Conservation (phyloP, 148 eudicot species). For the Camellia lanceoleosa region DNA sequence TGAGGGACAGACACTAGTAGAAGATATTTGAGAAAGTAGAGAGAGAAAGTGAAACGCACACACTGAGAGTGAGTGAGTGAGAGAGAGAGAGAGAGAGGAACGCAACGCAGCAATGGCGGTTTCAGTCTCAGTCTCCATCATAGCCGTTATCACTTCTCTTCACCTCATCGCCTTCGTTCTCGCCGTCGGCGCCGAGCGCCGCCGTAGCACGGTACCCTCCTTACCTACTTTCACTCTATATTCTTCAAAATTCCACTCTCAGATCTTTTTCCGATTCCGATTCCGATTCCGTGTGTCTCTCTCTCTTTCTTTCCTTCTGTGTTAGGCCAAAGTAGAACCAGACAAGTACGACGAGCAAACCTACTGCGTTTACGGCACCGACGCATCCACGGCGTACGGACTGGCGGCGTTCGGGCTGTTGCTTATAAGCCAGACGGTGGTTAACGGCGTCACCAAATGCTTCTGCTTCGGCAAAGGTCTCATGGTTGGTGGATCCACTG, state of each 20-base stretch:
- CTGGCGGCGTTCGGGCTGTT: slow-evolving; percentile 76
- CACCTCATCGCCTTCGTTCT: slow-evolving; percentile 88
- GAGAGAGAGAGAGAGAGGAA: slow-evolving; percentile 12
- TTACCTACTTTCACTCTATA: background rate
- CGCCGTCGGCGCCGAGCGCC: slow-evolving; percentile 91
- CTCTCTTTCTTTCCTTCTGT: background rate
- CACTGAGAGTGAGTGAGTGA: background rate
- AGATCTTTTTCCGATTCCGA: background rate
- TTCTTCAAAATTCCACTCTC: background rate
- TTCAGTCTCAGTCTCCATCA: slow-evolving; percentile 39
- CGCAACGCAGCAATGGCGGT: slow-evolving; percentile 46
- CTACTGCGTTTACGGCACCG: slow-evolving; percentile 71
- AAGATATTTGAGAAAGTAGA: background rate
- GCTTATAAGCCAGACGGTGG: slow-evolving; percentile 62
- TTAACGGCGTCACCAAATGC: slow-evolving; percentile 85
- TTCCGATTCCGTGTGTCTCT: background rate
- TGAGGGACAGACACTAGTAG: background rate
- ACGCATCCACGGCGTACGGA: slow-evolving; percentile 89
- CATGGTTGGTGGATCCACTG: slow-evolving; percentile 47
- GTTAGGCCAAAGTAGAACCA: slow-evolving; percentile 61
- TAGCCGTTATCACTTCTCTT: slow-evolving; percentile 55
- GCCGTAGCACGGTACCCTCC: slow-evolving; percentile 69
- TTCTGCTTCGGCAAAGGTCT: slow-evolving; percentile 87
- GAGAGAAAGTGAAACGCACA: background rate
- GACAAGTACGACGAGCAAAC: slow-evolving; percentile 83